Evolutionary conservation across 345 rosid species (phyloP).

Genomic region (Psidium friedrichsthalianum): DNA sequence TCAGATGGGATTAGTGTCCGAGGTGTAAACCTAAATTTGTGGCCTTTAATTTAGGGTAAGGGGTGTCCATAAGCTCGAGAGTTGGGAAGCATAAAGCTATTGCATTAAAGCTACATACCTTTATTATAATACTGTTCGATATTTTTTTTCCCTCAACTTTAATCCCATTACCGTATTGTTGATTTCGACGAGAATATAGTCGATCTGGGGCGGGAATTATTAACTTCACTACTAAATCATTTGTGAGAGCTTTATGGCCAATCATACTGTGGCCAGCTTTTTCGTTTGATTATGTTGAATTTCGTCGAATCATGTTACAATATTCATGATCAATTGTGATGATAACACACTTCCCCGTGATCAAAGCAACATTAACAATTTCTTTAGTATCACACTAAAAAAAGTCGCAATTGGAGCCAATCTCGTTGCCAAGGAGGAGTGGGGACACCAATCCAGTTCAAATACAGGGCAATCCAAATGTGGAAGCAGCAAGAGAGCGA

Average conservation of each 20-base stretch:
- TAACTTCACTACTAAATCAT: neutral
- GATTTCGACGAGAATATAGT: neutral
- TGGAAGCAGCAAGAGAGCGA: neutral
- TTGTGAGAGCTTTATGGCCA: neutral
- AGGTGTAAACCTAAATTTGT: neutral
- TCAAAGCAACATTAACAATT: neutral
- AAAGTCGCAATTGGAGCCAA: neutral
- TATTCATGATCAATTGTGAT: neutral
- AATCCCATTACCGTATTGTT: neutral
- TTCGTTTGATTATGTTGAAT: neutral
- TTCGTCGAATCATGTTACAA: neutral
- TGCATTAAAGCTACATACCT: neutral
- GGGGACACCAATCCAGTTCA: neutral
- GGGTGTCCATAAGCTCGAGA: neutral
- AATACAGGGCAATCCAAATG: neutral
- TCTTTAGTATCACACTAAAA: neutral
- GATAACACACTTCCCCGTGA: neutral
- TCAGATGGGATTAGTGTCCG: neutral
- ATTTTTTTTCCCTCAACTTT: too few relatives aligned
- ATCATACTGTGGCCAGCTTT: neutral
- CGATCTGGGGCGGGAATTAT: neutral
- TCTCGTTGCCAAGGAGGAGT: neutral
- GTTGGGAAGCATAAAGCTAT: neutral
- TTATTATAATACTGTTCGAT: neutral
- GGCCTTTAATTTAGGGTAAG: neutral